Conservation (phyloP, 495 filamentous ascomycete genomes). For the Hypoxylon rickii region DNA sequence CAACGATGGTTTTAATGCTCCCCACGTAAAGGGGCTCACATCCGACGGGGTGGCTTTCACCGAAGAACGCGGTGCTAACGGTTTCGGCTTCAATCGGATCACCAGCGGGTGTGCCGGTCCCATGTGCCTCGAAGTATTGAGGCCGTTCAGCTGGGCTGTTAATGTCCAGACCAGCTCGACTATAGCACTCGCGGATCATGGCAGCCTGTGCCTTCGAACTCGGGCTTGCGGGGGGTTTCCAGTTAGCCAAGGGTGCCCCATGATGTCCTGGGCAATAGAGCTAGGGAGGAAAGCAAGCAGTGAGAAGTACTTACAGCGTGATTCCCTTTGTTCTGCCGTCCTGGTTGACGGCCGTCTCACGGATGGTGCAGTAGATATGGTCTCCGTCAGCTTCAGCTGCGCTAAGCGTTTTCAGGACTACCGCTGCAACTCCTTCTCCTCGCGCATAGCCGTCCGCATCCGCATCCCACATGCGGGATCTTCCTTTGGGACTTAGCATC, state of each 20-base stretch:
- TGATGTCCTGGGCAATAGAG: too few species aligned
- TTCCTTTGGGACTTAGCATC: conserved; percentile 39
- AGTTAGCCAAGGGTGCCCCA: too few species aligned
- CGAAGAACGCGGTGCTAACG: conserved; percentile 43
- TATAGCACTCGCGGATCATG: conserved; percentile 56
- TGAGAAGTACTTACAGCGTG: conserved; percentile 35
- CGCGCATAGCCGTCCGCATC: conserved; percentile 67
- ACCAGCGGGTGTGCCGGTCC: conserved; percentile 57
- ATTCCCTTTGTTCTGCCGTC: conserved; percentile 53
- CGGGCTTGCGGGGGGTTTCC: conserved; percentile 44
- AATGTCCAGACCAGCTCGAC: conserved; percentile 48
- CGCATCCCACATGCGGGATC: conserved; percentile 50
- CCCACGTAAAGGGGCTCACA: conserved; percentile 44
- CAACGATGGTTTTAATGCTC: conserved; percentile 57
- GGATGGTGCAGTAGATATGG: conserved; percentile 58
- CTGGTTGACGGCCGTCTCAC: conserved; percentile 53
- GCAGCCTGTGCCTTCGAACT: conserved; percentile 55
- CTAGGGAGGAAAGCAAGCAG: too few species aligned
- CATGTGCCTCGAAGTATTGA: conserved; percentile 56
- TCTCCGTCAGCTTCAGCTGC: conserved; percentile 48
- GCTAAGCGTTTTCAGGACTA: conserved; percentile 57
- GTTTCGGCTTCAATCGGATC: conserved; percentile 56
- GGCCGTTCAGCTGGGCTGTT: conserved; percentile 42
- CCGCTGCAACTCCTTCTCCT: conserved; percentile 57
- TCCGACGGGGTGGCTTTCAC: conserved; percentile 17